phyloP scores from a whole-genome alignment of 2,329 filamentous ascomycete genomes.

The Aspergillus novofumigatus region DNA sequence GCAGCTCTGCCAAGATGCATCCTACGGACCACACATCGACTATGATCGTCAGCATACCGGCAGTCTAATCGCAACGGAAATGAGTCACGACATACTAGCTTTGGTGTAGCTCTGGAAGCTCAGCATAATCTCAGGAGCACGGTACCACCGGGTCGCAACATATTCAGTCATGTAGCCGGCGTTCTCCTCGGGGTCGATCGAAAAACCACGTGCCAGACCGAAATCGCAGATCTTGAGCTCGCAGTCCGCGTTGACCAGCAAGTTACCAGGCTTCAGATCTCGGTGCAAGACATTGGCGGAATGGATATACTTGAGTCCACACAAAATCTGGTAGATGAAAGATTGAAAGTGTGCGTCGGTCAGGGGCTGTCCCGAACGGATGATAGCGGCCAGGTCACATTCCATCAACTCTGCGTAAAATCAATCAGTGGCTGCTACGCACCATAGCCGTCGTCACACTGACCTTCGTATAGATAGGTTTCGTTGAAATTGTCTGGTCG shows the following conservation, averaged over 20 bases:
- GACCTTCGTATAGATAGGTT: constrained; percentile 97
- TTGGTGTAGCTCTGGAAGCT: constrained; percentile 99
- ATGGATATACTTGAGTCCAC: constrained; percentile 98
- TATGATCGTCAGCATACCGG: constrained; percentile 37
- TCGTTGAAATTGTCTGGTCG: constrained; percentile 98
- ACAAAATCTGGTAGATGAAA: constrained; percentile 99
- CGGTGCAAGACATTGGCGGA: constrained; percentile 96
- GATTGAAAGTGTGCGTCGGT: constrained; percentile 99
- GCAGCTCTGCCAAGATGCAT: constrained; percentile 92
- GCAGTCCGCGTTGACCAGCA: constrained; percentile 97
- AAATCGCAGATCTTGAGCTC: constrained; percentile 99
- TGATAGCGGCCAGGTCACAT: constrained; percentile 96
- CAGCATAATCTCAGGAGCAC: constrained; percentile 98
- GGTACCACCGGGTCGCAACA: constrained; percentile 97
- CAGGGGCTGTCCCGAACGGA: constrained; percentile 91
- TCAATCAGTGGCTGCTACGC: constrained; percentile 5
- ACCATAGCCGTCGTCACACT: constrained; percentile 21
- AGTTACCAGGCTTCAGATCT: constrained; percentile 93
- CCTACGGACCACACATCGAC: constrained; percentile 99
- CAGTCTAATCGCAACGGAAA: constrained; percentile 1
- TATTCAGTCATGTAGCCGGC: constrained; percentile 99
- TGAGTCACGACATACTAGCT: constrained; percentile 71
- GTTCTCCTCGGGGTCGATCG: constrained; percentile 94
- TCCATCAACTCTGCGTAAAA: constrained; percentile 82
- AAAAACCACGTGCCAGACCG: constrained; percentile 92